Percentiles rank a stretch among this genome's conserved stretches.
Conservation (phyloP, 2,329 filamentous ascomycete species). For the Stagonosporopsis chrysanthemi region DNA sequence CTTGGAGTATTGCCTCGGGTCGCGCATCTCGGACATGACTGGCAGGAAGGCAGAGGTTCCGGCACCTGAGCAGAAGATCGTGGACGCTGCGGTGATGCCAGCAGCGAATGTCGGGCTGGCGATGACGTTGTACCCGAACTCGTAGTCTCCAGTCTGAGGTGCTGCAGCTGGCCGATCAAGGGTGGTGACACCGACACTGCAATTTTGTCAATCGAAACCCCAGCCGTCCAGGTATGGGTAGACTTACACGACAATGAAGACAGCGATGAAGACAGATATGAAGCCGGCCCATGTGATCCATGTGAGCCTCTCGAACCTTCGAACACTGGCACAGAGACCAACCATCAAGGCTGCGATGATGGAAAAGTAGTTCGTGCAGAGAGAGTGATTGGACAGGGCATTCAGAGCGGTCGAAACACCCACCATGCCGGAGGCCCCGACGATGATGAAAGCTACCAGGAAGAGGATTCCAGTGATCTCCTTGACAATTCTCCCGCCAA, state of each 20-base stretch:
- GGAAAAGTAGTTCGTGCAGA: conserved; percentile 68
- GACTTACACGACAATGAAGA: conserved; percentile 61
- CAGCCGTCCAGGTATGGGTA: background rate
- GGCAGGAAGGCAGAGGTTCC: conserved; percentile 69
- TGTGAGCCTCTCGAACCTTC: conserved; percentile 68
- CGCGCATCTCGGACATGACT: conserved; percentile 70
- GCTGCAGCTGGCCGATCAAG: conserved; percentile 67
- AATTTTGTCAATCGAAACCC: conserved; percentile 1
- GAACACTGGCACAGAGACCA: conserved; percentile 60
- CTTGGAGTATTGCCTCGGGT: conserved; percentile 66
- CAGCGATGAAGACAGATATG: conserved; percentile 63
- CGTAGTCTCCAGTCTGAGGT: conserved; percentile 65
- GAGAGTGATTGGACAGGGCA: conserved; percentile 64
- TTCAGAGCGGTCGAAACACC: conserved; percentile 67
- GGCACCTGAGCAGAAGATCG: conserved; percentile 67
- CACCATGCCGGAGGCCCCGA: conserved; percentile 65
- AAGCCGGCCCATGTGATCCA: conserved; percentile 71
- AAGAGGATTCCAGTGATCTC: conserved; percentile 64
- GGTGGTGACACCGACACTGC: conserved; percentile 62
- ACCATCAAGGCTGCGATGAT: conserved; percentile 63
- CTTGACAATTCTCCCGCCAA: conserved; percentile 61
- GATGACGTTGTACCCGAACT: conserved; percentile 66
- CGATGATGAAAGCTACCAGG: conserved; percentile 65
- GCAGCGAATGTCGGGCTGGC: conserved; percentile 64
- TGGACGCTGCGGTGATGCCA: conserved; percentile 63